Base-by-base conservation (phyloP, 1,139 yeast genomes). In the Debaryomycetaceae sp. region DNA sequence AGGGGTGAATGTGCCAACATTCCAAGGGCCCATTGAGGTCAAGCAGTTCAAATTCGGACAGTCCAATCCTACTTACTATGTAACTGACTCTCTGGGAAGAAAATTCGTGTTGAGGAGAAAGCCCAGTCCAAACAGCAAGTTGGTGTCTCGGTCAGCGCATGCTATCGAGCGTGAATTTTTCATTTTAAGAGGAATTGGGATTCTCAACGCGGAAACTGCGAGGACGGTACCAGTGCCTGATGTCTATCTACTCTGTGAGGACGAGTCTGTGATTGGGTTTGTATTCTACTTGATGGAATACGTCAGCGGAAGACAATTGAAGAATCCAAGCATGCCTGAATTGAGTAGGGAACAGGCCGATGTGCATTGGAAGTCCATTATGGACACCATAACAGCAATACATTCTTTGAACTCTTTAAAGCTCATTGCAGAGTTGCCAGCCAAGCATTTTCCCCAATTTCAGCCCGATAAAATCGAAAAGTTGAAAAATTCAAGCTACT, bases 21-120 rank as follows among this genome's bases (percentile, higher is more conserved):
- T 57, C 49, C 46, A 51, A 41, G 52, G 49, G 35, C 53, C 72
- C 63, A 22, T 46, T 62, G 45, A 56, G 0, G 57, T 80, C 41
- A 64, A 75, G 48, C 87, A 83, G 58, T 83, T 83, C 62, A 71
- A 73, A 20, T 81, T 78, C 60, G 88, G 88, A 11, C 88, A 83
- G 58, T 79, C 84, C 5, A 83, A 83, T 57, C 88, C 87, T 13
- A 81, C 87, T 0, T 82, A 81, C 54, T 71, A 76, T 38, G 50
- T 83, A 20, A 63, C 62, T 5, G 84, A 80, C 52, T 48, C 53
- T 6, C 48, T 51, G 6, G 78, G 76, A 2, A 62, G 57, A 41
- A 64, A 70, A 40, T 75, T 70, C 47, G 87, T 82, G 2, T 67
- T 83, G 44, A 67, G 87, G 47, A 69, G 83, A 51, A 82, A 83